These are phyloP conservation scores for Halteria grandinella DNA, from an alignment of 73 alveolate species.

Conservation along the genomic window DNA sequence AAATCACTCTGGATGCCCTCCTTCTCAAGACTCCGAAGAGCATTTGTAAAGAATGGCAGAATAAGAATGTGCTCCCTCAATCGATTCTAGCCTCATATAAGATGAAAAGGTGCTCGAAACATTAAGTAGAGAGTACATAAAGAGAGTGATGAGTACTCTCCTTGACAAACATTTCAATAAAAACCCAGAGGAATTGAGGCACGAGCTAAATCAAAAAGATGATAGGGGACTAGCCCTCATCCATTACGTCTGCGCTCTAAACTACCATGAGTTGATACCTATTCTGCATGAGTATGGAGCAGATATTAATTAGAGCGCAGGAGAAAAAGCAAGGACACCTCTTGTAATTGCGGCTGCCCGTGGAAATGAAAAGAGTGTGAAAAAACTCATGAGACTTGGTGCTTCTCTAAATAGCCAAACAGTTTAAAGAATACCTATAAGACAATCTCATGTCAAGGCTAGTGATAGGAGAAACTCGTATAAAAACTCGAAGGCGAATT, in stretches of 20 bases:
- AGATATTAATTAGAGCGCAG: constrained; percentile 7
- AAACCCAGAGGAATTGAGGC: constrained; percentile 4
- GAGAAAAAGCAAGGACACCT: constrained; percentile 3
- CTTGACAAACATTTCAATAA: neutral
- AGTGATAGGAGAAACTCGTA: neutral
- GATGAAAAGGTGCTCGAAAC: constrained; percentile 46
- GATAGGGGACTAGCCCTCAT: constrained; percentile 19
- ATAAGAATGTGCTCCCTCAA: too few relatives aligned
- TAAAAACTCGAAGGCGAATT: neutral
- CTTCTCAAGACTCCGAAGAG: too few relatives aligned
- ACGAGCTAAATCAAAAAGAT: constrained; percentile 15
- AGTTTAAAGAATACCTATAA: neutral
- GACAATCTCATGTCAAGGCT: neutral
- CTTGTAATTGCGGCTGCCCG: constrained; percentile 37
- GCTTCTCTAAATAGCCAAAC: constrained; percentile 33
- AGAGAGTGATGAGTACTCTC: constrained; percentile 10
- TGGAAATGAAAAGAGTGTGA: constrained; percentile 52
- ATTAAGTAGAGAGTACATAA: constrained; percentile 8
- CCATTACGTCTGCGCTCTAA: constrained; percentile 37
- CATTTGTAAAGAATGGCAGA: too few relatives aligned
- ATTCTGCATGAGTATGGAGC: constrained; percentile 3
- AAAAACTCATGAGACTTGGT: constrained; percentile 42
- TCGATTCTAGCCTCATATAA: too few relatives aligned
- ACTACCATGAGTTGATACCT: constrained; percentile 37
- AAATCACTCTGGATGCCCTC: neutral